phyloP scores from a whole-genome alignment of 23 red algal genomes.

The Pyropia haitanensis region DNA sequence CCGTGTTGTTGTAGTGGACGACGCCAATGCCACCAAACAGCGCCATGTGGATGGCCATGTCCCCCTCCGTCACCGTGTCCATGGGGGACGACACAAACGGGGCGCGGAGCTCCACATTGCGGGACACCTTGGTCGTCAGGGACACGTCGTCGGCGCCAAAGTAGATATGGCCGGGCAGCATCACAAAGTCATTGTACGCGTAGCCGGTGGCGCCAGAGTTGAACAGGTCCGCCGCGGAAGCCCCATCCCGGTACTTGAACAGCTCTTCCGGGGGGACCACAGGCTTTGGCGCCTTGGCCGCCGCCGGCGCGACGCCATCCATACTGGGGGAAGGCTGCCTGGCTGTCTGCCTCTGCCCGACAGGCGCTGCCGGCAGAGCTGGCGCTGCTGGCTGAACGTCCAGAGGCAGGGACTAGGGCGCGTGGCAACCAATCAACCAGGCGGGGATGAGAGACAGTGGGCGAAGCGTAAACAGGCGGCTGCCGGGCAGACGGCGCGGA shows the following conservation, averaged over 20 bases:
- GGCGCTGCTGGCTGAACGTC: no score
- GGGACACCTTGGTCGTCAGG: slow-evolving; percentile 36
- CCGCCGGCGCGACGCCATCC: no score
- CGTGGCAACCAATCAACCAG: no score
- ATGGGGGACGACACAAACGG: slow-evolving; percentile 94
- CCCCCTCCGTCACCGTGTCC: slow-evolving; percentile 97
- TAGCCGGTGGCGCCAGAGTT: slow-evolving; percentile 66
- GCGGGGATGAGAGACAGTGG: no score
- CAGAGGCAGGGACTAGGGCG: no score
- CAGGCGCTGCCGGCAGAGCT: no score
- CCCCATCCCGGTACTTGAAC: slow-evolving; percentile 77
- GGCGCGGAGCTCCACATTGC: slow-evolving; percentile 52
- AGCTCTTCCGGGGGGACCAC: slow-evolving; percentile 17
- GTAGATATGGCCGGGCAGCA: slow-evolving; percentile 97
- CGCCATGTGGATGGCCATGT: slow-evolving; percentile 99
- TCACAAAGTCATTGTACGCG: slow-evolving; percentile 92
- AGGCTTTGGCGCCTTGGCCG: no score
- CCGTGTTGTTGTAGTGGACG: slow-evolving; percentile 92
- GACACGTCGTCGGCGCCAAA: slow-evolving; percentile 87
- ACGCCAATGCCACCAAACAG: slow-evolving; percentile 94
- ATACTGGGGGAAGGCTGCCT: no score
- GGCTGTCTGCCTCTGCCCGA: no score
- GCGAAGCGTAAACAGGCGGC: no score
- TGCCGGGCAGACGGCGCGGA: no score
- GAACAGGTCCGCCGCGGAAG: slow-evolving; percentile 59